Conservation (phyloP, 768 basidiomycete species). For the Termitomyces sp. region DNA sequence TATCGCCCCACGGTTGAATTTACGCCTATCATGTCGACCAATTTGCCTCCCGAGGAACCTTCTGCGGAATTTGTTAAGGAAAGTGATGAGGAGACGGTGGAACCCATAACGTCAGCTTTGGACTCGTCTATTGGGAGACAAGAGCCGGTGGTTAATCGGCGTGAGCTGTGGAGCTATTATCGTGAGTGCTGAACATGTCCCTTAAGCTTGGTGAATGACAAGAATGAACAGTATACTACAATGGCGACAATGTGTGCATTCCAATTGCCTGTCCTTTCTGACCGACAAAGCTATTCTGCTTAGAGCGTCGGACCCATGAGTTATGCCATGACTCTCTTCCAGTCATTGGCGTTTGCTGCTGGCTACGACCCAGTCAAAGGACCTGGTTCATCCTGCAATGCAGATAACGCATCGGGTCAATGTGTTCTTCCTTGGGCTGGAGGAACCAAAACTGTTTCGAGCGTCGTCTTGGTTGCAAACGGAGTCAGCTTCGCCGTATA, state of each 20-base stretch:
- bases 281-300: background rate
- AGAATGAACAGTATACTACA: constrained; percentile 64
- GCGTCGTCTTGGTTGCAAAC: constrained; percentile 75
- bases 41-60: background rate
- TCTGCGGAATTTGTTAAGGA: background rate
- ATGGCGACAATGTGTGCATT: constrained; percentile 68
- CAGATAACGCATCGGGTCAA: constrained; percentile 57
- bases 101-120: background rate
- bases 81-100: background rate
- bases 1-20: background rate
- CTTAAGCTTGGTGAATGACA: background rate
- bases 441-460: constrained; percentile 72
- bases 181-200: constrained; percentile 38
- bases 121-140: background rate
- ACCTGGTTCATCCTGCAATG: constrained; percentile 66
- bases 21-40: background rate
- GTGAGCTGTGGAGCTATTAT: constrained; percentile 81
- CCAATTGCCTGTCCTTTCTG: no score
- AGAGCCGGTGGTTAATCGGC: constrained; percentile 70
- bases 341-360: constrained; percentile 67
- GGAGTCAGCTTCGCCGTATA: constrained; percentile 72
- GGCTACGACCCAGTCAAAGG: constrained; percentile 73
- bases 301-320: constrained; percentile 69
- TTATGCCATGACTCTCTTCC: constrained; percentile 75
- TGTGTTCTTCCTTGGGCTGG: constrained; percentile 79